Evolutionary conservation across 2,329 filamentous ascomycete genomes (phyloP).

Genomic region (Calonectria hawksworthii): DNA sequence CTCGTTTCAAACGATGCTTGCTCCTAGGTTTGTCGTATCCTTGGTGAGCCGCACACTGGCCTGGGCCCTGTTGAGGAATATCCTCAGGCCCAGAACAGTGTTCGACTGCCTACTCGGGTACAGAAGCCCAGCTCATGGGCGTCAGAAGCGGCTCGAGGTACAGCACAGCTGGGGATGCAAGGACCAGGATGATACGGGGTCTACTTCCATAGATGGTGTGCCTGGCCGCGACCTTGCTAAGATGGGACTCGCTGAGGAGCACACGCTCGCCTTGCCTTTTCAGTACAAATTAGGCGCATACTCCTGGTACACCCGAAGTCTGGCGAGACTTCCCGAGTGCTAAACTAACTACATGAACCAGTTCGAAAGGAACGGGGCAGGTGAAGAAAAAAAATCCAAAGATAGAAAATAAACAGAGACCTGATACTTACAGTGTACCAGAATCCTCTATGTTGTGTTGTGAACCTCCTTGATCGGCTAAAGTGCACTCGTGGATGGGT

Average conservation of each 20-base stretch:
- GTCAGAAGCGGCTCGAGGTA: constrained; percentile 21
- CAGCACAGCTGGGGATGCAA: constrained; percentile 30
- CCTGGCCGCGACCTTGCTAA: constrained; percentile 27
- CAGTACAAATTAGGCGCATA: constrained; percentile 18
- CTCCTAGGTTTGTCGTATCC: background rate
- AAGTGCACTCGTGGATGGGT: background rate
- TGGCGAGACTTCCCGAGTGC: constrained; percentile 19
- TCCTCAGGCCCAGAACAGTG: constrained; percentile 6
- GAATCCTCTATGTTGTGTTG: background rate
- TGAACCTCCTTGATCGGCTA: background rate
- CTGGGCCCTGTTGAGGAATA: constrained; percentile 4
- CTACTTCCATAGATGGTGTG: constrained; percentile 24
- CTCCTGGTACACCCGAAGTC: constrained; percentile 7
- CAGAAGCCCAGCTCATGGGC: background rate
- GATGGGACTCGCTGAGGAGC: background rate
- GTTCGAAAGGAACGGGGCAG: background rate
- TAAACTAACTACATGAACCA: constrained; percentile 5
- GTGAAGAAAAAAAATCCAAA: background rate
- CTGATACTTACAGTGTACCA: background rate
- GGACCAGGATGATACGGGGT: constrained; percentile 28
- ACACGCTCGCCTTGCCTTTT: constrained; percentile 17
- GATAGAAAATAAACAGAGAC: background rate
- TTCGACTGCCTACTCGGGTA: background rate
- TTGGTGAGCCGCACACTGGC: background rate
- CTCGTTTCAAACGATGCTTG: background rate